phyloP scores from a whole-genome alignment of 768 basidiomycete genomes.

The Mycena leptocephala region DNA sequence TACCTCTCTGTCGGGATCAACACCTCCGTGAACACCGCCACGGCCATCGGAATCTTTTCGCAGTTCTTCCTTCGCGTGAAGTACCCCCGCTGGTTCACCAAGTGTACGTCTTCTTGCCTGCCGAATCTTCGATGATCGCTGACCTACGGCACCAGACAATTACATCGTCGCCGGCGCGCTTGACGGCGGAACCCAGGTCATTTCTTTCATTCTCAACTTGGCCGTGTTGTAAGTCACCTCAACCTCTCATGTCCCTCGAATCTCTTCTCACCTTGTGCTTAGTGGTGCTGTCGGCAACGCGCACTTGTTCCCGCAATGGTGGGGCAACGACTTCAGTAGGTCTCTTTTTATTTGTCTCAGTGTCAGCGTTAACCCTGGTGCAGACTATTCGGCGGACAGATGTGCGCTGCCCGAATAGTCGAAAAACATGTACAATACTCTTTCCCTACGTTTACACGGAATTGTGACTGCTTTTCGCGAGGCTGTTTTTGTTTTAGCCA shows the following conservation, averaged over 20 bases:
- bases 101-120: constrained; percentile 42
- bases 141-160: constrained; percentile 37
- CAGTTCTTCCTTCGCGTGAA: constrained; percentile 48
- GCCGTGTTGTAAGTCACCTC: constrained; percentile 27
- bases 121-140: constrained; percentile 16
- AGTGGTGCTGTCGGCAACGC: constrained; percentile 25
- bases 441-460: constrained; percentile 10
- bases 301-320: constrained; percentile 33
- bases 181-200: constrained; percentile 58
- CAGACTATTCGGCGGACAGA: constrained; percentile 23
- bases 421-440: constrained; percentile 22
- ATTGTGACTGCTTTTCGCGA: constrained; percentile 22
- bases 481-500: constrained; percentile 17
- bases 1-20: constrained; percentile 50
- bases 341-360: constrained; percentile 22
- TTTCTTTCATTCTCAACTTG: constrained; percentile 52
- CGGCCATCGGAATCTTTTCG: constrained; percentile 34
- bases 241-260: constrained; percentile 17
- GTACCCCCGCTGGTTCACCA: constrained; percentile 58
- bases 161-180: constrained; percentile 59
- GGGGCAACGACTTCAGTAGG: constrained; percentile 35
- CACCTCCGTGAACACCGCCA: constrained; percentile 42
- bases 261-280: constrained; percentile 8
- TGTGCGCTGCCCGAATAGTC: constrained; percentile 24
- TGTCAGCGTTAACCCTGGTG: constrained; percentile 17